phyloP scores from a whole-genome alignment of 352 stramenopile genomes.

The Pythium rhizo-oryzae region DNA sequence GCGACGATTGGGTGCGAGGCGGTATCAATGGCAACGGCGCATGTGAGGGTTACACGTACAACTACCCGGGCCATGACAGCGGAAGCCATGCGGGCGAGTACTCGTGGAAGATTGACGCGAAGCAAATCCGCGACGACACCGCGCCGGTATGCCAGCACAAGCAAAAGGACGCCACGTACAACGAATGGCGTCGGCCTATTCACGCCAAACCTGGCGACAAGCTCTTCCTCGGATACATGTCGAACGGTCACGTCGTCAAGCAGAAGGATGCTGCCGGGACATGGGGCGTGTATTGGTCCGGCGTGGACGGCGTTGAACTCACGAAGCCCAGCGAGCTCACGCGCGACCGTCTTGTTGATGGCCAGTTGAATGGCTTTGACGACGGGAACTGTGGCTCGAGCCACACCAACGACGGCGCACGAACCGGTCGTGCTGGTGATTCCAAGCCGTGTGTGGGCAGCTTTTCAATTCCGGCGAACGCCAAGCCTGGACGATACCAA shows the following conservation, averaged over 20 bases:
- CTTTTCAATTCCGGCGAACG: conserved; percentile 33
- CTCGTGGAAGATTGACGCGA: conserved; percentile 33
- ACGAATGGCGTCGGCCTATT: conserved; percentile 27
- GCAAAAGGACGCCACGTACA: conserved; percentile 24
- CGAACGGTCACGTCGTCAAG: conserved; percentile 34
- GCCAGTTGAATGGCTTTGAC: conserved; percentile 30
- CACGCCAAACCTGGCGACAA: conserved; percentile 32
- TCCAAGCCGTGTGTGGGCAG: conserved; percentile 36
- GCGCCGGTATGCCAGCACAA: conserved; percentile 30
- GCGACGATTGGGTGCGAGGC: conserved; percentile 32
- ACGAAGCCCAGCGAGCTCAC: conserved; percentile 37
- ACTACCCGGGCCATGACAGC: conserved; percentile 34
- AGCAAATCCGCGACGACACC: conserved; percentile 10
- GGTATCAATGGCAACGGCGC: conserved; percentile 30
- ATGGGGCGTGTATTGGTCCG: conserved; percentile 44
- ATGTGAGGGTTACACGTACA: conserved; percentile 42
- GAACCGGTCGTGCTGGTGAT: conserved; percentile 31
- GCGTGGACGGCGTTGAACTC: conserved; percentile 27
- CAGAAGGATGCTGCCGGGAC: conserved; percentile 23
- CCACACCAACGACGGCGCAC: conserved; percentile 6
- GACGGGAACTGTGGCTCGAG: conserved; percentile 41
- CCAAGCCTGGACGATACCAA: conserved; percentile 29
- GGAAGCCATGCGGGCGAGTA: conserved; percentile 26
- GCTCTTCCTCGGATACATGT: conserved; percentile 34
- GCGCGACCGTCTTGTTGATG: conserved; percentile 28